phyloP scores from a whole-genome alignment of 768 basidiomycete species.

The Auricularia sp. region DNA sequence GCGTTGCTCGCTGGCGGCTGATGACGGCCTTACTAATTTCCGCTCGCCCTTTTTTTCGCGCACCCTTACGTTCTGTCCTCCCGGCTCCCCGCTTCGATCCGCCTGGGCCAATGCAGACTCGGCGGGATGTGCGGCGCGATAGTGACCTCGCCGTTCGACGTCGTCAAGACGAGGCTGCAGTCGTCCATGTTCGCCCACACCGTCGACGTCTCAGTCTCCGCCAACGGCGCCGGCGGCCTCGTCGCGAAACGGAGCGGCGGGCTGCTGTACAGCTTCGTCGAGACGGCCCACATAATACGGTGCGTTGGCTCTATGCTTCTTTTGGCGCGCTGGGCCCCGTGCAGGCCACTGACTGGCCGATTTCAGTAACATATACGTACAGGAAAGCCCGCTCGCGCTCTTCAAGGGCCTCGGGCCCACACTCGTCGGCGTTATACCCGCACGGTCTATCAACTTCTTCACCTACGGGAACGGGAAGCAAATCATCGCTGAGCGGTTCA shows the following conservation, averaged over 20 bases:
- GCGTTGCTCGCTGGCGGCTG: conserved; percentile 17
- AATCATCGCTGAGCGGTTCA: conserved; percentile 73
- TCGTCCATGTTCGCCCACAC: conserved; percentile 66
- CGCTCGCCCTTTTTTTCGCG: not conserved
- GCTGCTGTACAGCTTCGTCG: conserved; percentile 85
- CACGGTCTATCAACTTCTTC: conserved; percentile 95
- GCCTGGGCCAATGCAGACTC: conserved; percentile 37
- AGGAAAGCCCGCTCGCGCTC: conserved; percentile 80
- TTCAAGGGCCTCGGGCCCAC: conserved; percentile 95
- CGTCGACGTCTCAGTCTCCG: conserved; percentile 27
- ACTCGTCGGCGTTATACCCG: conserved; percentile 88
- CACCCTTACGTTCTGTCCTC: not conserved
- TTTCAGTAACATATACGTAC: conserved; percentile 72
- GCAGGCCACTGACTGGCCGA: not conserved
- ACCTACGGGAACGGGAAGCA: conserved; percentile 96
- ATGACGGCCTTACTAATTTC: not conserved
- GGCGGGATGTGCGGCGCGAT: conserved; percentile 98
- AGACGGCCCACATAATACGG: conserved; percentile 44
- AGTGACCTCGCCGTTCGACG: conserved; percentile 94
- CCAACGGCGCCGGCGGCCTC: conserved; percentile 18
- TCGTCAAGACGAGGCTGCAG: conserved; percentile 95
- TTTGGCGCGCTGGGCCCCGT: not conserved
- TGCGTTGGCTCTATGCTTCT: not conserved
- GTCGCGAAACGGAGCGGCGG: conserved; percentile 30
- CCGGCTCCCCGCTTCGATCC: not conserved